Base-by-base conservation (phyloP, 2,329 filamentous ascomycete genomes). In the Penicillium capsulatum region DNA sequence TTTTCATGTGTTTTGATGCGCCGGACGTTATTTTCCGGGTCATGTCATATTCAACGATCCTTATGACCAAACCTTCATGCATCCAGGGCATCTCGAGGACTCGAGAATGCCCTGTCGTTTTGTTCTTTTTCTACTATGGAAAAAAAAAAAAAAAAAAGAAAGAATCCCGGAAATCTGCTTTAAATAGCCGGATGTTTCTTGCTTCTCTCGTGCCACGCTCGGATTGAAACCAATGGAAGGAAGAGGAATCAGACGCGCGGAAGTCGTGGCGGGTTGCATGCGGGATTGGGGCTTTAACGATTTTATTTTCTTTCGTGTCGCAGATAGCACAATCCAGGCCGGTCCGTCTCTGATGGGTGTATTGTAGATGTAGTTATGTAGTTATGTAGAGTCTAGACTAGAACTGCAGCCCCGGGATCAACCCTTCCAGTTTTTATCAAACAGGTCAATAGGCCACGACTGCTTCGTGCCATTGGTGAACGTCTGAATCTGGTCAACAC, bases 11-110 rank as follows among this genome's bases (percentile, higher is more conserved):
- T 44, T 49, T 42, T 47, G 40, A 40, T 45, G 51, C 45, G 42
- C 51, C 54, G 55, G 50, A 43, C n/a, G n/a, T 41, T 50, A 47
- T 36, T 48, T 50, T 41, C 33, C 50, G 57, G 57, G 55, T 55
- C 55, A 59, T 60, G 53, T 54, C 58, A 56, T 60, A 57, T 55
- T 50, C 54, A 55, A 62, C 57, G 61, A 63, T 63, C 58, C 54
- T 63, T 60, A 65, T 62, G 61, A 63, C 58, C 54, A 54, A 58
- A 49, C 50, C 48, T n/a, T 57, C 41, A 58, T 62, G 57, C 58
- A 58, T 63, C 54, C 54, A 59, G 59, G 68, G 67, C 48, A 59
- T 69, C 45, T 64, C 42, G 34, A 47, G 54, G n/a, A n/a, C 45
- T 54, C 31, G 6, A 34, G 19, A 22, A 9, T 17, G 11, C 15